phyloP scores from a whole-genome alignment of 2,329 filamentous ascomycete species.

The Ophiognomonia clavigignenti-juglandacearum region DNA sequence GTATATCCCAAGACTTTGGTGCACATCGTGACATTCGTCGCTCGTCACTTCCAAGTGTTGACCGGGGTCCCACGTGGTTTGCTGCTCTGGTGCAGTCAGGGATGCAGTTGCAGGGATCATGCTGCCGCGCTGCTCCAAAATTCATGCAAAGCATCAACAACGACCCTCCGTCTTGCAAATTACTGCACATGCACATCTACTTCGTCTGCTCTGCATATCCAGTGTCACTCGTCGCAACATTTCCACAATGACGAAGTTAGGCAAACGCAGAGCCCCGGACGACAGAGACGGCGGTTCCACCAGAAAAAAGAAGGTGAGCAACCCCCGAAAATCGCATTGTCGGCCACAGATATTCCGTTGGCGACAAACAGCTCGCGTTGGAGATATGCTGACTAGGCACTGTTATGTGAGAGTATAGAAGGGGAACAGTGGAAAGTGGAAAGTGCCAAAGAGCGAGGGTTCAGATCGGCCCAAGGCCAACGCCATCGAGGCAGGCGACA shows the following conservation, averaged over 20 bases:
- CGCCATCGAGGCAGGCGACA: conserved; percentile 60
- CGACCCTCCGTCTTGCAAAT: too few relatives aligned
- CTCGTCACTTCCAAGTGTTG: too few relatives aligned
- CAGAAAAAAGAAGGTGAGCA: conserved; percentile 14
- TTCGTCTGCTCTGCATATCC: neutral
- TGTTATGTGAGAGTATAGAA: too few relatives aligned
- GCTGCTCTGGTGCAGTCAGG: too few relatives aligned
- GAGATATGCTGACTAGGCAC: conserved; percentile 1
- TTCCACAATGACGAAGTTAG: conserved; percentile 9
- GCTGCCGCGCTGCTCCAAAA: too few relatives aligned
- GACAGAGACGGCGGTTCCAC: conserved; percentile 1
- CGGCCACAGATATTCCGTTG: neutral
- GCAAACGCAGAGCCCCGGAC: conserved; percentile 8
- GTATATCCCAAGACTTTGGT: too few relatives aligned
- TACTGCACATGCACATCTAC: too few relatives aligned
- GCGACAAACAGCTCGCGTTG: neutral
- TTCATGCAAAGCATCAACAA: too few relatives aligned
- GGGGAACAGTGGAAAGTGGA: conserved; percentile 54
- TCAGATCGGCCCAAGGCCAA: conserved; percentile 35
- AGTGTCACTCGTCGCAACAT: too few relatives aligned
- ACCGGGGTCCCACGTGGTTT: too few relatives aligned
- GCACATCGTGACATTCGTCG: too few relatives aligned
- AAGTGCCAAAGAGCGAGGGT: conserved; percentile 53
- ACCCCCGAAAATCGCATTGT: neutral
- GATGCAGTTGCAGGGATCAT: too few relatives aligned